These are phyloP conservation scores for Acanthamoeba castellanii DNA, from an alignment of 208 protist genomes.

Conservation along the genomic window DNA sequence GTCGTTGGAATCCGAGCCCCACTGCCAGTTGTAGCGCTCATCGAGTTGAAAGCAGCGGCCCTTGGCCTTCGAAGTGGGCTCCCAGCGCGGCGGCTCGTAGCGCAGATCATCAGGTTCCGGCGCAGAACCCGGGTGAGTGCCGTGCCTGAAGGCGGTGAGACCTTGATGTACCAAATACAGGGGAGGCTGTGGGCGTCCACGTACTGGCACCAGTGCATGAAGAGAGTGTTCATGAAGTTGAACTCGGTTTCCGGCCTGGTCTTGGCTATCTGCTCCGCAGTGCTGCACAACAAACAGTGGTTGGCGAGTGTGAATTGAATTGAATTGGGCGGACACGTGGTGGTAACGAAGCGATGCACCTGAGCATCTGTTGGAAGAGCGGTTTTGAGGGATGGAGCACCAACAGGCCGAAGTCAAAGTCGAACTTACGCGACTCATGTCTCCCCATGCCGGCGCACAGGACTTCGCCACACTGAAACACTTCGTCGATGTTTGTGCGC, in stretches of 20 bases:
- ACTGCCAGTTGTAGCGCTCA: conserved; percentile 38
- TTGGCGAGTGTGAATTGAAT: not conserved
- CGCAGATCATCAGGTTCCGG: not conserved
- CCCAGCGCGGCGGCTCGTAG: not conserved
- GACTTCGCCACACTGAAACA: conserved; percentile 3
- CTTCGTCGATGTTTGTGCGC: conserved; percentile 13
- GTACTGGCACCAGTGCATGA: conserved; percentile 4
- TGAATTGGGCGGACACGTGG: not conserved
- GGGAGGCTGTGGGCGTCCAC: not conserved
- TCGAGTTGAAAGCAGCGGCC: not conserved
- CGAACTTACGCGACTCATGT: conserved; percentile 9
- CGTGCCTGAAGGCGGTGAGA: not conserved
- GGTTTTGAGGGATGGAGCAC: not conserved
- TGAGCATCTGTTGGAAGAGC: not conserved
- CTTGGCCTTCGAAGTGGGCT: not conserved
- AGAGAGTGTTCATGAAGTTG: not conserved
- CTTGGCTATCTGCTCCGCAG: not conserved
- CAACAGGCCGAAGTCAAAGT: conserved; percentile 12
- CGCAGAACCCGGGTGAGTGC: not conserved
- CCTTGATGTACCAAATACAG: not conserved
- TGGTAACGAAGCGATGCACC: not conserved
- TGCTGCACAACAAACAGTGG: not conserved
- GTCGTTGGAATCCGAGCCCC: conserved; percentile 5
- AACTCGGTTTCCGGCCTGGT: not conserved
- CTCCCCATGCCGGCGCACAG: conserved; percentile 18